Evolutionary conservation across 768 basidiomycete genomes (phyloP).

Genomic region (Naganishia onofrii): DNA sequence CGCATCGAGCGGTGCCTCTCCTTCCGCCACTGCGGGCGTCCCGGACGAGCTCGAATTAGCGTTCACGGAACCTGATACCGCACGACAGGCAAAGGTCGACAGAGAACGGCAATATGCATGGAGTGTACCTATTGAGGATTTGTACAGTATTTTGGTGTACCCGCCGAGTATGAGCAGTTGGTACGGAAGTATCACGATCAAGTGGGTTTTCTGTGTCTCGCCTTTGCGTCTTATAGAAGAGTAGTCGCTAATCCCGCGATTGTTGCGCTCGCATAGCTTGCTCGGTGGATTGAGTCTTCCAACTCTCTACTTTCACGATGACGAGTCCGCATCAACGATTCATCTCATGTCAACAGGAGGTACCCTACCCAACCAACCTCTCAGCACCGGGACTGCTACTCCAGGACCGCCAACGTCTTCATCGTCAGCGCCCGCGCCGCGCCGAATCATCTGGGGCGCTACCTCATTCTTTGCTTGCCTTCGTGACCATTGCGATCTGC

Average conservation of each 20-base stretch:
- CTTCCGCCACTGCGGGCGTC: neutral
- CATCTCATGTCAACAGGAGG: conserved; percentile 38
- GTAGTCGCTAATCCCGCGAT: conserved; percentile 40
- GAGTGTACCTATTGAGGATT: conserved; percentile 26
- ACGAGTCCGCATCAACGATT: conserved; percentile 73
- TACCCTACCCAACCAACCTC: conserved; percentile 12
- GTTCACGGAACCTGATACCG: conserved; percentile 25
- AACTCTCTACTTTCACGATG: conserved; percentile 92
- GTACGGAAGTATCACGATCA: conserved; percentile 87
- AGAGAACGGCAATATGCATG: conserved; percentile 37
- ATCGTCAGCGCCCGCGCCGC: conserved; percentile 22
- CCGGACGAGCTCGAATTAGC: conserved; percentile 25
- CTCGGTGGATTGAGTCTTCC: conserved; percentile 63
- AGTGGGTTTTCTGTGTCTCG: conserved; percentile 83
- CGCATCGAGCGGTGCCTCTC: conserved; percentile 15
- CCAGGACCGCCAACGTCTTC: conserved; percentile 4
- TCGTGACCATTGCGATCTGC: conserved; percentile 61
- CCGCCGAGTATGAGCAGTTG: conserved; percentile 54
- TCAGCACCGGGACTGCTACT: conserved; percentile 8
- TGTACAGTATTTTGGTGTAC: conserved; percentile 69
- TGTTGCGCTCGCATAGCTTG: conserved; percentile 30
- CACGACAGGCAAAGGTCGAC: conserved; percentile 25
- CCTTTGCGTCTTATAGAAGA: neutral
- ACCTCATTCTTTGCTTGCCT: conserved; percentile 78
- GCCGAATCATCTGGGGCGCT: conserved; percentile 65